Conservation (phyloP, 495 filamentous ascomycete genomes). For the Lophium mytilinum region DNA sequence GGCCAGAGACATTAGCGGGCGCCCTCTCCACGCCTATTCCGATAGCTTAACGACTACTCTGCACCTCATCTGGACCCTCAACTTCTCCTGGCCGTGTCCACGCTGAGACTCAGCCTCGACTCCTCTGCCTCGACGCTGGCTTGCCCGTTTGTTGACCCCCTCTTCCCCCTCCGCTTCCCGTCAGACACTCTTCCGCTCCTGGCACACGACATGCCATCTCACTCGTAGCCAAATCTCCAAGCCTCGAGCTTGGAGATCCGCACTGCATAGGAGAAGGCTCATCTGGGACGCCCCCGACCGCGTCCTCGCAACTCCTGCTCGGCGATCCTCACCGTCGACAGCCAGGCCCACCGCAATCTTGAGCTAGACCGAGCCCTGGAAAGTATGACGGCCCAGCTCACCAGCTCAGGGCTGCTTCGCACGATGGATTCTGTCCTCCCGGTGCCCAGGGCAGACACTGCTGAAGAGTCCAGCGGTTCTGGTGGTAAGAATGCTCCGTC, state of each 20-base stretch:
- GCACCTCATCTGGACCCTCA: conserved; percentile 2
- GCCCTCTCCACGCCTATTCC: conserved; percentile 4
- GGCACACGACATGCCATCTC: conserved; percentile 17
- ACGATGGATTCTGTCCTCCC: conserved; percentile 25
- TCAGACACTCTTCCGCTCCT: conserved; percentile 1
- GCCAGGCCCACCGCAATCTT: neutral
- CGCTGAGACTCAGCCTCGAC: neutral
- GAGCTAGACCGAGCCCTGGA: neutral
- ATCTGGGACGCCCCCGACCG: neutral
- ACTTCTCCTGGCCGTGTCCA: neutral
- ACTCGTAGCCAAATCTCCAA: conserved; percentile 23
- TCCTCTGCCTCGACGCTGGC: neutral
- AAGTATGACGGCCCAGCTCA: conserved; percentile 20
- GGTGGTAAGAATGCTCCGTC: conserved; percentile 18
- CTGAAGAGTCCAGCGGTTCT: conserved; percentile 27
- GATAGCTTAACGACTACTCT: conserved; percentile 7
- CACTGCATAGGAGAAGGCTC: neutral
- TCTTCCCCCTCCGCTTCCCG: neutral
- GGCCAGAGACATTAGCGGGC: conserved; percentile 19
- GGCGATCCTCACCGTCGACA: conserved; percentile 7
- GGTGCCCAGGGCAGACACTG: conserved; percentile 11
- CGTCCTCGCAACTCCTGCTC: neutral
- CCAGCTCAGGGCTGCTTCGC: conserved; percentile 9
- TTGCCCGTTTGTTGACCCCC: neutral
- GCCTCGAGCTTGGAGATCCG: conserved; percentile 26